phyloP scores from a whole-genome alignment of 106 monocot genomes.

The Acorus calamus region DNA sequence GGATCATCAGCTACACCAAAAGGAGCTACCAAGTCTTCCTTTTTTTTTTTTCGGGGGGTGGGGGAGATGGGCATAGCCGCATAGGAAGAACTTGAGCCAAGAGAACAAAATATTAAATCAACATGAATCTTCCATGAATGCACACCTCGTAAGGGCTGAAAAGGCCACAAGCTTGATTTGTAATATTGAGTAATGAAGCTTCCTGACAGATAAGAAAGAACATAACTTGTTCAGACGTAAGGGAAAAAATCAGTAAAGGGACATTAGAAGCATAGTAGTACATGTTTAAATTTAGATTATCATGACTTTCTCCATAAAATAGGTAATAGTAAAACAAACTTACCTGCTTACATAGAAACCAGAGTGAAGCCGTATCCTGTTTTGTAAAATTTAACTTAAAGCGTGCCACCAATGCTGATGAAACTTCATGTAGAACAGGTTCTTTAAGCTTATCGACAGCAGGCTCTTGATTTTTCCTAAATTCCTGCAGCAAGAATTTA shows the following conservation, averaged over 20 bases:
- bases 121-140: too few relatives aligned
- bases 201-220: slow-evolving; percentile 34
- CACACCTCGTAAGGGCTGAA: slow-evolving; percentile 76
- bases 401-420: slow-evolving; percentile 30
- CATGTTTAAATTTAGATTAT: too few relatives aligned
- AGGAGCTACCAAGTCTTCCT: too few relatives aligned
- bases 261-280: background rate
- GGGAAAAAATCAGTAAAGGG: background rate
- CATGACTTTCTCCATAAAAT: too few relatives aligned
- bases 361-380: slow-evolving; percentile 70
- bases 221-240: background rate
- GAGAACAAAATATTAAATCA: too few relatives aligned
- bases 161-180: slow-evolving; percentile 83
- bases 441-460: slow-evolving; percentile 77
- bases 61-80: too few relatives aligned
- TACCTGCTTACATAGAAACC: slow-evolving; percentile 99
- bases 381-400: slow-evolving; percentile 67
- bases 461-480: slow-evolving; percentile 71
- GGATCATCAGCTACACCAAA: too few relatives aligned
- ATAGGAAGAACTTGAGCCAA: too few relatives aligned
- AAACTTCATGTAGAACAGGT: slow-evolving; percentile 67
- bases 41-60: too few relatives aligned
- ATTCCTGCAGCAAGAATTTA: slow-evolving; percentile 35
- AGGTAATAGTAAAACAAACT: too few relatives aligned
- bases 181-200: slow-evolving; percentile 87